Percentiles rank a stretch among this genome's conserved stretches.
phyloP scores from a whole-genome alignment of 371 early-diverging fungal genomes.

The Phascolomyces articulosus region DNA sequence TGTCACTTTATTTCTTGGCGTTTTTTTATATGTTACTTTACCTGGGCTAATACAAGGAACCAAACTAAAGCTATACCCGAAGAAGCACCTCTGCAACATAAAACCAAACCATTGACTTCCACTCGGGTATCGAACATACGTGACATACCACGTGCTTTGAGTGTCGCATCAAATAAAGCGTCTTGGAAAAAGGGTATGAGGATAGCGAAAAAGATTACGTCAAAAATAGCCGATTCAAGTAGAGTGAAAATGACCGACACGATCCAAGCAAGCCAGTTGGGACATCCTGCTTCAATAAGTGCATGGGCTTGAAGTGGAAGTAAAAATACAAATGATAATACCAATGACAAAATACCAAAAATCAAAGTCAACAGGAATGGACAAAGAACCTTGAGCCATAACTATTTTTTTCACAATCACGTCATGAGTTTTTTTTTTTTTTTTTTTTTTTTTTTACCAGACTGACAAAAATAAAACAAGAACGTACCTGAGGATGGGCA shows the following conservation, averaged over 20 bases:
- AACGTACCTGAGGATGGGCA: constrained; percentile 51
- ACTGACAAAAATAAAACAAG: background rate
- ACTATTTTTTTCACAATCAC: constrained; percentile 13
- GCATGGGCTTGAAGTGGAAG: constrained; percentile 57
- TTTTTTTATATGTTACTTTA: background rate
- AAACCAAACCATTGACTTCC: constrained; percentile 24
- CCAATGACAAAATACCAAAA: constrained; percentile 37
- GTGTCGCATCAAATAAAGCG: constrained; percentile 56
- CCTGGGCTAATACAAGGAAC: constrained; percentile 23
- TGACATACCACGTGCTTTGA: constrained; percentile 47
- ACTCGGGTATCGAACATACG: constrained; percentile 48
- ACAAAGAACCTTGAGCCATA: constrained; percentile 45
- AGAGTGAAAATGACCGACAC: constrained; percentile 58
- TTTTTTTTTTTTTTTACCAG: too few relatives aligned
- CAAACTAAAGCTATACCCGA: constrained; percentile 28
- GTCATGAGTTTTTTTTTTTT: background rate
- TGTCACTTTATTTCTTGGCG: too few relatives aligned
- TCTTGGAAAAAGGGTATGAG: constrained; percentile 59
- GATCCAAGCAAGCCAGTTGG: constrained; percentile 57
- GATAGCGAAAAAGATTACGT: constrained; percentile 54
- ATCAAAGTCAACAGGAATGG: constrained; percentile 44
- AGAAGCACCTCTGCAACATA: constrained; percentile 42
- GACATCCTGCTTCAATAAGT: constrained; percentile 51
- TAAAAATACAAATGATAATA: constrained; percentile 39
- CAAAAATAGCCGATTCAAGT: constrained; percentile 54